A percentile compares a stretch with the other conserved stretches of the same genome.
These are phyloP conservation scores for Clitopilus passeckerianus DNA, from an alignment of 768 basidiomycete species.

Conservation along the genomic window DNA sequence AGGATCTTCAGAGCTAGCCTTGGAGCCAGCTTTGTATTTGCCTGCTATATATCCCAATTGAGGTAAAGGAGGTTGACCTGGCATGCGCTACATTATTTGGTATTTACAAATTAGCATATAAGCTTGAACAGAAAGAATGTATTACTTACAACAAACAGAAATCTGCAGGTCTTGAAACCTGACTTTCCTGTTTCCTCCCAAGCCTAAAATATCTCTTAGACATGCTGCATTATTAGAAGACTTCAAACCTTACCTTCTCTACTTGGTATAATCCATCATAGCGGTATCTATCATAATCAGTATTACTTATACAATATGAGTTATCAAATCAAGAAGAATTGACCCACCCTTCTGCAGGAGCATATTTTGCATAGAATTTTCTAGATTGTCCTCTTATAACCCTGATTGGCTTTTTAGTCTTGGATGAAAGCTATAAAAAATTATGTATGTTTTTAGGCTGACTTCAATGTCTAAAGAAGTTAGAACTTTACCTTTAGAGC, in stretches of 20 bases:
- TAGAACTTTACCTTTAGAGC: slow-evolving; percentile 11
- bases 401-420: slow-evolving; percentile 26
- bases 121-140: neutral
- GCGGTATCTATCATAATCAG: slow-evolving; percentile 11
- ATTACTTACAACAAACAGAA: slow-evolving; percentile 12
- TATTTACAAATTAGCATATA: neutral
- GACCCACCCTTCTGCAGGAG: slow-evolving; percentile 18
- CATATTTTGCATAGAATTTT: slow-evolving; percentile 11
- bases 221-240: neutral
- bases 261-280: slow-evolving; percentile 22
- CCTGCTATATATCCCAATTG: neutral
- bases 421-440: slow-evolving; percentile 19
- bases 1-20: neutral
- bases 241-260: slow-evolving; percentile 3
- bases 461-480: neutral
- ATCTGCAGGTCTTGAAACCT: slow-evolving; percentile 17
- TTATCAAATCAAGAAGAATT: no score
- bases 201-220: slow-evolving; percentile 9
- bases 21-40: neutral
- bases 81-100: neutral
- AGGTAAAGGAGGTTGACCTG: neutral
- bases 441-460: neutral
- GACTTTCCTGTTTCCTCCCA: slow-evolving; percentile 13
- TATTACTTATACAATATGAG: no score
- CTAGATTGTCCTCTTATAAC: slow-evolving; percentile 26